These are phyloP conservation scores for Phytophthora brassicae DNA, from an alignment of 352 stramenopile genomes.

Conservation along the genomic window DNA sequence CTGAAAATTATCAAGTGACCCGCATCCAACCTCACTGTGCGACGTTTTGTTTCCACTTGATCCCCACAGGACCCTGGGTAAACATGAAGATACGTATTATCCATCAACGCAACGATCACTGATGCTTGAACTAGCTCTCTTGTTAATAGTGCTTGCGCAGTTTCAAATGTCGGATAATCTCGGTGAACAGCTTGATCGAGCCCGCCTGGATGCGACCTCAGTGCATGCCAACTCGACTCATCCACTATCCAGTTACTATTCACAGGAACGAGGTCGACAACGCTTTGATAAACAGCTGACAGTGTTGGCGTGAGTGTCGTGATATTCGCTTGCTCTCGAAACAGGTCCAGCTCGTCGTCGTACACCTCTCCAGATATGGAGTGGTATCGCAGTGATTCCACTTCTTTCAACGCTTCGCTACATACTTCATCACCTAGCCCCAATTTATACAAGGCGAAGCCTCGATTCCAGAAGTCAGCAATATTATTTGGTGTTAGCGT, in stretches of 20 bases:
- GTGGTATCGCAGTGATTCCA: background rate
- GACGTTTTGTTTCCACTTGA: background rate
- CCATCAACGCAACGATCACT: background rate
- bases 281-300: background rate
- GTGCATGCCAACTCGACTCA: background rate
- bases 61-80: background rate
- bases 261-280: background rate
- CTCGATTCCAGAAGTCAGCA: no score
- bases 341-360: background rate
- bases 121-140: background rate
- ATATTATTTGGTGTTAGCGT: background rate
- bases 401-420: background rate
- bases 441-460: no score
- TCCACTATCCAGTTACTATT: background rate
- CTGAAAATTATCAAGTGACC: constrained; percentile 2
- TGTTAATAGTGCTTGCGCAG: background rate
- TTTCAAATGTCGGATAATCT: constrained; percentile 4
- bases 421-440: background rate
- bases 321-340: background rate
- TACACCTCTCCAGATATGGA: no score
- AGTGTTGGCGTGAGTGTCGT: background rate
- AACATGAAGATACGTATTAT: background rate
- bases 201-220: background rate
- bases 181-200: background rate
- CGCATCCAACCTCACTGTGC: background rate